Conservation (phyloP, 441 rosid species). For the Daphne laureola region DNA sequence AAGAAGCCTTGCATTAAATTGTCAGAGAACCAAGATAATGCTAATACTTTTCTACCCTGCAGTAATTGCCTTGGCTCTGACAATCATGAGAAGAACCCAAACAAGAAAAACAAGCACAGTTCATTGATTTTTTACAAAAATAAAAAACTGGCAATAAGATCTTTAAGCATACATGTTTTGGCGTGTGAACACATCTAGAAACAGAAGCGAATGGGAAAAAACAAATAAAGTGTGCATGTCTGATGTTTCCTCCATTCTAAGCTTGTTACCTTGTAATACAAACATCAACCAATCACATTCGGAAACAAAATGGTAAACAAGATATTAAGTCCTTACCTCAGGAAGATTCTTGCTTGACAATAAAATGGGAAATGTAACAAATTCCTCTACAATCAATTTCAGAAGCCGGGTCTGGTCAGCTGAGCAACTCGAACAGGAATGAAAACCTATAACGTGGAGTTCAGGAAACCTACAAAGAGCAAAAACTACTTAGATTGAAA, state of each 20-base stretch:
- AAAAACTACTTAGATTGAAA: constrained; percentile 4
- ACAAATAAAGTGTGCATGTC: neutral
- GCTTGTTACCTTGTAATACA: neutral
- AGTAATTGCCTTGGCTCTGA: too few relatives aligned
- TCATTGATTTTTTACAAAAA: too few relatives aligned
- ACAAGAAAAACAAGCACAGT: too few relatives aligned
- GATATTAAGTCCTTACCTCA: constrained; percentile 29
- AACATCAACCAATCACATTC: constrained; percentile 2
- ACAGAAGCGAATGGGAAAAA: neutral
- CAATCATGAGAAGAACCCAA: too few relatives aligned
- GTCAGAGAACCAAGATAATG: too few relatives aligned
- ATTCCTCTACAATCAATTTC: constrained; percentile 57
- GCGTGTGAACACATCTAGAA: neutral
- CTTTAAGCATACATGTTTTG: too few relatives aligned
- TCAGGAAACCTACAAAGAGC: constrained; percentile 52
- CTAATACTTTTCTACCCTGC: too few relatives aligned
- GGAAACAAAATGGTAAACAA: constrained; percentile 9
- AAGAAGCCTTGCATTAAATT: too few relatives aligned
- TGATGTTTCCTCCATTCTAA: neutral
- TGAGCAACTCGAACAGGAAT: constrained; percentile 36
- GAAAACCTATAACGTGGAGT: constrained; percentile 49
- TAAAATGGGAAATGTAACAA: constrained; percentile 65
- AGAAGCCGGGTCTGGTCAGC: constrained; percentile 35
- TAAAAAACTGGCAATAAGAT: too few relatives aligned
- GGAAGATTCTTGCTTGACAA: constrained; percentile 45